Percentiles rank a stretch among this genome's conserved stretches.
Conservation (phyloP, 106 monocot species). For the Posidonia australis region DNA sequence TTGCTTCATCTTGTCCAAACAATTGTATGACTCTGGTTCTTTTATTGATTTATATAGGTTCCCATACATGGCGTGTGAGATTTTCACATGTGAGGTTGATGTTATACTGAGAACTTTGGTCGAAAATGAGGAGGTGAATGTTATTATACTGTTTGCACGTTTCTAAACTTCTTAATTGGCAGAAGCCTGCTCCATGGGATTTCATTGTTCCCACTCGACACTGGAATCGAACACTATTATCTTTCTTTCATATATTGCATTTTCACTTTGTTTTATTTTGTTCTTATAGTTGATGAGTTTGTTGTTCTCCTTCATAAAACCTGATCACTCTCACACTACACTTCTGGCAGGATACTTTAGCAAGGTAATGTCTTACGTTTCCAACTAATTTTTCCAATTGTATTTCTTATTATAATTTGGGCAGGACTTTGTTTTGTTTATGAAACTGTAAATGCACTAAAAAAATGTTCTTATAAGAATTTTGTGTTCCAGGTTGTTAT, state of each 20-base stretch:
- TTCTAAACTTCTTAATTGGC: not conserved
- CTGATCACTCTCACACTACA: slow-evolving; percentile 42
- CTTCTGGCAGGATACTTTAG: slow-evolving; percentile 74
- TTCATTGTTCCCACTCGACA: too few species aligned
- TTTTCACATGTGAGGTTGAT: slow-evolving; percentile 90
- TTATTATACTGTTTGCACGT: not conserved
- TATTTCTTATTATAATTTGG: not conserved
- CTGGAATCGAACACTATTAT: too few species aligned
- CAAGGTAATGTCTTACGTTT: slow-evolving; percentile 37
- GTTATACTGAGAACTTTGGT: slow-evolving; percentile 60
- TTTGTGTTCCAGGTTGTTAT: slow-evolving; percentile 52
- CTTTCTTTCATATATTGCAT: not conserved
- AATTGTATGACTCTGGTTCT: not conserved
- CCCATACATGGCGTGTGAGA: slow-evolving; percentile 90
- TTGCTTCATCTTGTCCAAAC: not conserved
- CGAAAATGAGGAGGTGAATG: slow-evolving; percentile 60
- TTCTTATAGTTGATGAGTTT: slow-evolving; percentile 44
- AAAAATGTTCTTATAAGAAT: not conserved
- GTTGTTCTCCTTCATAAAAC: slow-evolving; percentile 77
- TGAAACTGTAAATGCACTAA: not conserved
- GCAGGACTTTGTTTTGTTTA: not conserved
- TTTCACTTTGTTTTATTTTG: slow-evolving; percentile 3
- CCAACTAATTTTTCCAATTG: not conserved
- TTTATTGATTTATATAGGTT: slow-evolving; percentile 33
- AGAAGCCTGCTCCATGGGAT: not conserved